Percentiles rank a stretch among this genome's conserved stretches.
phyloP scores from a whole-genome alignment of 2,329 filamentous ascomycete genomes.

The Cladophialophora immunda region DNA sequence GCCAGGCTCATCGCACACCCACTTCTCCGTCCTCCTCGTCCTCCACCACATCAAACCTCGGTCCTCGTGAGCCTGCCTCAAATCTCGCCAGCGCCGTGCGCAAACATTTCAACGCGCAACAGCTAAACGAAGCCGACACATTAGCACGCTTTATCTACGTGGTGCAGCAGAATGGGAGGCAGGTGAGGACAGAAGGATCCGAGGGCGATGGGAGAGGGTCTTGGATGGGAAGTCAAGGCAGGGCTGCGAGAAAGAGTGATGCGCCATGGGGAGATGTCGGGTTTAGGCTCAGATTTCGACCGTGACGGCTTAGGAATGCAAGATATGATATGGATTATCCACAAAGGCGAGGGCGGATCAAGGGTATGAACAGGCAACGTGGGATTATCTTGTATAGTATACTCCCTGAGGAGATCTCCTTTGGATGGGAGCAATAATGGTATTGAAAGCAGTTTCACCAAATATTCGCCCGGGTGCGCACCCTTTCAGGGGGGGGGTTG shows the following conservation, averaged over 20 bases:
- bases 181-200: constrained; percentile 37
- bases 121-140: constrained; percentile 56
- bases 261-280: constrained; percentile 39
- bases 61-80: constrained; percentile 26
- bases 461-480: background rate
- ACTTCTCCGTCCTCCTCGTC: constrained; percentile 22
- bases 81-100: constrained; percentile 52
- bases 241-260: constrained; percentile 35
- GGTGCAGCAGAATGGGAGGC: constrained; percentile 50
- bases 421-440: background rate
- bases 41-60: constrained; percentile 24
- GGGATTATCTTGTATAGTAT: background rate
- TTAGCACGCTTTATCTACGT: constrained; percentile 59
- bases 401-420: background rate
- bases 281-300: constrained; percentile 40
- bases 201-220: constrained; percentile 38
- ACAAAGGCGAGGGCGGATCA: background rate
- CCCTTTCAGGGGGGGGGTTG: too few relatives aligned
- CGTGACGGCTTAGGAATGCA: constrained; percentile 21
- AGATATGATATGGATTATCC: background rate
- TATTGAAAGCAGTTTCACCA: background rate
- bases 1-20: constrained; percentile 17
- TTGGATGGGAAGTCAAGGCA: constrained; percentile 40
- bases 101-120: constrained; percentile 58
- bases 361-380: background rate